Percentiles rank a stretch among this genome's conserved stretches.
Conservation (phyloP, 768 basidiomycete species). For the Panaeolus papilionaceus region DNA sequence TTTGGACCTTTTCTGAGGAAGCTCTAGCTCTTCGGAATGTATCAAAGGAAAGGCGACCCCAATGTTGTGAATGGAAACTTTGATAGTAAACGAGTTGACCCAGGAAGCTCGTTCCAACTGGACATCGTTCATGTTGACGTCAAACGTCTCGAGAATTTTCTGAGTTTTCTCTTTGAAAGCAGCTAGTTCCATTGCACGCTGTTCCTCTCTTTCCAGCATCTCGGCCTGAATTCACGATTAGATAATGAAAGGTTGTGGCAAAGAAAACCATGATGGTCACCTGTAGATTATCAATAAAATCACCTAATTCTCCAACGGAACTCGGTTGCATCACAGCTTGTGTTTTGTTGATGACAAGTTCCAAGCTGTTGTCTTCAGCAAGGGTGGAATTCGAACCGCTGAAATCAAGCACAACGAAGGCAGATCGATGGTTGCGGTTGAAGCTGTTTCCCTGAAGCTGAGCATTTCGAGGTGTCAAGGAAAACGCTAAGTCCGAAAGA, state of each 20-base stretch:
- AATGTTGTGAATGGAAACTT: conserved; percentile 65
- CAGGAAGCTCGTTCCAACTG: conserved; percentile 48
- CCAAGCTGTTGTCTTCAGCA: conserved; percentile 42
- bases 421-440: conserved; percentile 70
- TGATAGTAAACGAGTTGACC: conserved; percentile 61
- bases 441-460: conserved; percentile 45
- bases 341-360: conserved; percentile 71
- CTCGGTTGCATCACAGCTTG: conserved; percentile 96
- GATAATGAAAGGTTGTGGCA: conserved; percentile 5
- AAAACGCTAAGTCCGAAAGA: conserved; percentile 81
- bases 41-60: conserved; percentile 92
- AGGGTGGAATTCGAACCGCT: conserved; percentile 41
- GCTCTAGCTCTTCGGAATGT: conserved; percentile 61
- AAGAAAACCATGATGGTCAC: conserved; percentile 40
- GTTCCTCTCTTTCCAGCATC: conserved; percentile 73
- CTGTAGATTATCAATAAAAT: conserved; percentile 87
- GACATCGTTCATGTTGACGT: conserved; percentile 58
- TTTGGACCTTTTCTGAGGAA: conserved; percentile 46
- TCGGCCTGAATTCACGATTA: conserved; percentile 58
- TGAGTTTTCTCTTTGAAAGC: conserved; percentile 86
- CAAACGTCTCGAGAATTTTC: conserved; percentile 76
- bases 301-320: conserved; percentile 89
- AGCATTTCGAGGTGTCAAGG: conserved; percentile 69
- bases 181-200: conserved; percentile 77
- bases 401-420: conserved; percentile 86